Conservation (phyloP, 495 filamentous ascomycete genomes). For the Pyrenula massariospora region DNA sequence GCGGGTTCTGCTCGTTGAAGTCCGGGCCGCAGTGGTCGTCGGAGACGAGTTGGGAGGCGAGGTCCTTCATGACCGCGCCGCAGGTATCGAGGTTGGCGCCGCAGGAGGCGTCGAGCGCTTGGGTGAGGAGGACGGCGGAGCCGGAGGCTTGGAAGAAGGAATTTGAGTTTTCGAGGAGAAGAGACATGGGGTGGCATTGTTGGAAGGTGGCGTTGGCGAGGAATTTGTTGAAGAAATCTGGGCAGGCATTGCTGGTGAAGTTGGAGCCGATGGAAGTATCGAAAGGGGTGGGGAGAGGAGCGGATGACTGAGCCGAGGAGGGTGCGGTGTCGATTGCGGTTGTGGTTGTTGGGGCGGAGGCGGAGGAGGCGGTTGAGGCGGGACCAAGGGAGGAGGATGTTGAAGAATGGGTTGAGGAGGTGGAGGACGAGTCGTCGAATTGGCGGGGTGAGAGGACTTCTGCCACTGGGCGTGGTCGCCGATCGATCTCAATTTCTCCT, state of each 20-base stretch:
- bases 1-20: conserved; percentile 47
- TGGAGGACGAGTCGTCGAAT: not conserved
- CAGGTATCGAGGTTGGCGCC: conserved; percentile 47
- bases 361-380: not conserved
- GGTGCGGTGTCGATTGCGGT: not conserved
- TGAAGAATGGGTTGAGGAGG: too few relatives aligned
- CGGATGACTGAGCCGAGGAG: not conserved
- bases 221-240: conserved; percentile 56
- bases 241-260: conserved; percentile 52
- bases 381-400: not conserved
- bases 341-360: not conserved
- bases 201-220: conserved; percentile 50
- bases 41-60: conserved; percentile 47
- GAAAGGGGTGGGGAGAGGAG: conserved; percentile 50
- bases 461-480: not conserved
- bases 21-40: conserved; percentile 59
- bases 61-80: conserved; percentile 39
- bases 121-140: conserved; percentile 53
- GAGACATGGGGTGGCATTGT: conserved; percentile 60
- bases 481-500: not conserved
- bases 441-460: not conserved
- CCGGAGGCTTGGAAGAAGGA: conserved; percentile 66
- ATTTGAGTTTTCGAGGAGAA: conserved; percentile 60
- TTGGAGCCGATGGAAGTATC: conserved; percentile 59
- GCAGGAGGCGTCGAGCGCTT: conserved; percentile 62